These are phyloP conservation scores for Pisolithus tinctorius DNA, from an alignment of 768 basidiomycete species.

Conservation along the genomic window DNA sequence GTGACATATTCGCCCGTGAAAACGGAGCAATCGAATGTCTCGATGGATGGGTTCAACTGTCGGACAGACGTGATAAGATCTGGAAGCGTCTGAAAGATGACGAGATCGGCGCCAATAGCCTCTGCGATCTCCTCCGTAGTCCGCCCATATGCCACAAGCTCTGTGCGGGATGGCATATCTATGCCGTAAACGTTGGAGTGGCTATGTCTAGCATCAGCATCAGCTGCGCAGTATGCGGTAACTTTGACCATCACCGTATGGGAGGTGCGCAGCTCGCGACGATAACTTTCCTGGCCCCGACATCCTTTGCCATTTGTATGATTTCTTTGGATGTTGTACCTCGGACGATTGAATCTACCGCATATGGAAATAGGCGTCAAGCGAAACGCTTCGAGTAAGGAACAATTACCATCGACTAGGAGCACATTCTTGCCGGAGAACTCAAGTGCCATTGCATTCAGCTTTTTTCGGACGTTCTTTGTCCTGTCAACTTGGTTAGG, in stretches of 20 bases:
- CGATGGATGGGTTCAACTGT: conserved; percentile 73
- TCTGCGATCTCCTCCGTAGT: conserved; percentile 63
- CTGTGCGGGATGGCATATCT: conserved; percentile 95
- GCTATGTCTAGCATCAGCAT: conserved; percentile 29
- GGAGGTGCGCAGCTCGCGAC: conserved; percentile 97
- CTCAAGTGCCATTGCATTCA: conserved; percentile 98
- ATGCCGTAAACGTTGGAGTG: conserved; percentile 97
- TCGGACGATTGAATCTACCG: conserved; percentile 90
- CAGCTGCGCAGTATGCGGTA: not conserved
- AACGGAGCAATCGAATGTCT: conserved; percentile 90
- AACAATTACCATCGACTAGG: conserved; percentile 79
- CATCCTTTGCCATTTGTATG: conserved; percentile 98
- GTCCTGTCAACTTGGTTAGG: conserved; percentile 38
- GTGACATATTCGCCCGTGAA: conserved; percentile 97
- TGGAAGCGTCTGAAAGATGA: conserved; percentile 89
- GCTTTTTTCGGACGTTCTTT: conserved; percentile 91
- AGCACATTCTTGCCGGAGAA: conserved; percentile 89
- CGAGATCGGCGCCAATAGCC: conserved; percentile 89
- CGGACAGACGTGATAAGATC: conserved; percentile 85
- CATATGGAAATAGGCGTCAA: not conserved
- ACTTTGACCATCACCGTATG: conserved; percentile 52
- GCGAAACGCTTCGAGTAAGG: not conserved
- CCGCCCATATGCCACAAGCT: conserved; percentile 84
- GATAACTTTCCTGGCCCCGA: conserved; percentile 93
- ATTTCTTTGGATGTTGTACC: conserved; percentile 99